Percentiles rank a stretch among this genome's conserved stretches.
These are phyloP conservation scores for Russula sp. DNA, from an alignment of 768 basidiomycete genomes.

Conservation along the genomic window DNA sequence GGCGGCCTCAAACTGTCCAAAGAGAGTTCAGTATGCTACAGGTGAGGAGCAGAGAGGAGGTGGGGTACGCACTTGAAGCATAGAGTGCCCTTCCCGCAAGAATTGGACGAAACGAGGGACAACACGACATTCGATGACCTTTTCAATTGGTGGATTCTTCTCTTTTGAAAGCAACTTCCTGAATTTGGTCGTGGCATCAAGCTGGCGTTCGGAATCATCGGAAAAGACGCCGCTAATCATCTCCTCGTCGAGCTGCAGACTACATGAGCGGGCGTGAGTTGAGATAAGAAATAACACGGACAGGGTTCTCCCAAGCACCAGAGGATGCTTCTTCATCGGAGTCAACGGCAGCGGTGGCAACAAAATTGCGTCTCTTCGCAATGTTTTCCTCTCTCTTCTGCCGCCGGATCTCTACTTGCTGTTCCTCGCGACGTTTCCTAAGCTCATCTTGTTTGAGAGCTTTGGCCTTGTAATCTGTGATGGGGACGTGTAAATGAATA, in stretches of 20 bases:
- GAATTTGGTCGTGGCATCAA: constrained; percentile 97
- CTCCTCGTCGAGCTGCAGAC: constrained; percentile 70
- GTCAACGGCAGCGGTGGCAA: constrained; percentile 68
- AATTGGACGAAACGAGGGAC: constrained; percentile 98
- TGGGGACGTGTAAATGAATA: constrained; percentile 40
- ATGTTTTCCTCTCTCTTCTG: constrained; percentile 99
- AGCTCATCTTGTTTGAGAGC: constrained; percentile 90
- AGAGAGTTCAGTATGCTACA: constrained; percentile 15
- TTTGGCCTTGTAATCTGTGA: constrained; percentile 85
- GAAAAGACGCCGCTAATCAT: constrained; percentile 95
- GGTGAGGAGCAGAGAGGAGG: neutral
- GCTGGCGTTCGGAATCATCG: constrained; percentile 84
- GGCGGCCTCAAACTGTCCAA: constrained; percentile 84
- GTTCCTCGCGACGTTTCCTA: constrained; percentile 93
- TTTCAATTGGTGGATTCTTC: constrained; percentile 98
- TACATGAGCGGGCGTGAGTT: constrained; percentile 20
- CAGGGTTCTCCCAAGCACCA: constrained; percentile 72
- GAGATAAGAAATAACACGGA: constrained; percentile 40
- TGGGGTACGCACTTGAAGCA: constrained; percentile 69
- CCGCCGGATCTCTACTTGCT: constrained; percentile 97
- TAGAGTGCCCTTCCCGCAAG: constrained; percentile 70
- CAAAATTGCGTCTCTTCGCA: constrained; percentile 93
- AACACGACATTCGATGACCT: constrained; percentile 96
- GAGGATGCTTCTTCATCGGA: constrained; percentile 88
- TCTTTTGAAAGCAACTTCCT: constrained; percentile 98